Evolutionary conservation across 208 protist genomes (phyloP), one percentile per base, ranked within the genome.

Genomic region (Phytomonas serpens): DNA sequence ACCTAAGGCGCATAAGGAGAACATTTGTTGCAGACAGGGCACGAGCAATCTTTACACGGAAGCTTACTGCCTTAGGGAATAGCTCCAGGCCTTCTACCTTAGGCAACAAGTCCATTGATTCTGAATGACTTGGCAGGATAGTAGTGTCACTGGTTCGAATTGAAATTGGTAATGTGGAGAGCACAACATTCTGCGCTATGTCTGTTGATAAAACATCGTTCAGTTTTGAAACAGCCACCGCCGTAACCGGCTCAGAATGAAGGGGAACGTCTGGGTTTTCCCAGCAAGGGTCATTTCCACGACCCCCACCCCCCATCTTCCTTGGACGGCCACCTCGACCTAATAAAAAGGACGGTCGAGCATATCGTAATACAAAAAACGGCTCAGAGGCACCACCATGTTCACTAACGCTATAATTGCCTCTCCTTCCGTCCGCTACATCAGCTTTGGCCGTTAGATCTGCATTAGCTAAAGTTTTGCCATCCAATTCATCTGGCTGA

Each of bases 161-260:
- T 57, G 47, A n/a, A 10, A 74, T 67, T 1, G 86, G 82, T 61
- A 93, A 33, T 13, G 74, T 77, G 40, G 86, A 87, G 30, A 95
- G 76, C 13, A 88, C 77, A 19, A 93, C 80, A 67, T 92, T 89
- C 71, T 95, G 90, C 16, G 88, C 88, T 74, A 95, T 91, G 64
- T 95, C 90, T 2, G 81, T 85, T 16, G 80, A 87, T 19, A 93
- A 57, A 47, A 95, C 84, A 72, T 90, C 86, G 42, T 90, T 88
- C 38, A 78, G 63, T 4, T 63, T 23, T 5, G 89, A 92, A 51
- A 92, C 87, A 5, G 88, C 82, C 6, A 95, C 81, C 52, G 76
- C 87, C 0, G 90, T 89, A 63, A 93, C 82, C 29, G 90, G 88
- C 67, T 95, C 88, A 51, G 73, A 79, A 76, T 95, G 90, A 57